phyloP scores from a whole-genome alignment of 2,329 filamentous ascomycete genomes.

The Trichoderma sp. region DNA sequence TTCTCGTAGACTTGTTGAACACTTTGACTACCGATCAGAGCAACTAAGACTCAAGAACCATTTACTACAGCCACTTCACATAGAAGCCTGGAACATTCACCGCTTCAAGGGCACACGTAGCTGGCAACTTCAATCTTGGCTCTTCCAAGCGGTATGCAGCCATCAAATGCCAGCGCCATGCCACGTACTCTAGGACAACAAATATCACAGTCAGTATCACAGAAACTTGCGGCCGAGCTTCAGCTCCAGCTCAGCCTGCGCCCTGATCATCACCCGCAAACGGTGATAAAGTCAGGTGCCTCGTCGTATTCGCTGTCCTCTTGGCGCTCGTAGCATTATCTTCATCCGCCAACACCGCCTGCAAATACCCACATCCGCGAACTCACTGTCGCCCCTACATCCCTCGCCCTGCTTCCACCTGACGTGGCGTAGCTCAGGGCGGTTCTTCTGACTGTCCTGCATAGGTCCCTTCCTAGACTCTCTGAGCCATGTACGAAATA shows the following conservation, averaged over 20 bases:
- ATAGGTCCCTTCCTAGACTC: neutral
- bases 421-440: conserved; percentile 17
- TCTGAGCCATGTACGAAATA: neutral
- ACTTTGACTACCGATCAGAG: neutral
- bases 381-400: conserved; percentile 14
- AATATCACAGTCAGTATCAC: neutral
- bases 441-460: neutral
- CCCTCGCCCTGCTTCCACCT: conserved; percentile 14
- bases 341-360: neutral
- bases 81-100: neutral
- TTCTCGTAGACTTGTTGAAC: neutral
- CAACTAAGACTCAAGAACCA: neutral
- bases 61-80: neutral
- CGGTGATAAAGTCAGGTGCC: neutral
- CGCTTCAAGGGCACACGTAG: neutral
- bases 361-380: neutral
- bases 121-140: neutral
- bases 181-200: conserved; percentile 18
- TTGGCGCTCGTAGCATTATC: neutral
- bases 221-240: neutral
- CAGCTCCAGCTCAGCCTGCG: neutral
- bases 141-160: neutral
- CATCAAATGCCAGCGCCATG: neutral
- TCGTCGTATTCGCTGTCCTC: neutral
- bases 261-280: conserved; percentile 5